phyloP scores from a whole-genome alignment of 495 filamentous ascomycete species.

The Gamarada debralockiae region DNA sequence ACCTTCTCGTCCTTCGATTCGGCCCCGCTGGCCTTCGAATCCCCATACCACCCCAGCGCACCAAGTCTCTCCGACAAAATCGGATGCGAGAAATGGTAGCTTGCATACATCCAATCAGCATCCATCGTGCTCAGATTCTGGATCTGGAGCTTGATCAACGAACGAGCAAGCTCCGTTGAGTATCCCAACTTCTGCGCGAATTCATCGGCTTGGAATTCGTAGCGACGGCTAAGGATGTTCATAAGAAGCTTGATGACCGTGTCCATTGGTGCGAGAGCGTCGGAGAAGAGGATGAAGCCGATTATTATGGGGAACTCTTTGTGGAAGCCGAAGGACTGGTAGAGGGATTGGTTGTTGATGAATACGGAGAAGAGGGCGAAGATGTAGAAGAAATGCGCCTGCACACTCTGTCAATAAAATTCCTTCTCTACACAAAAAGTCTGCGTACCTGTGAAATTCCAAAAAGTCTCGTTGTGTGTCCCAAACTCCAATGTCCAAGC shows the following conservation, averaged over 20 bases:
- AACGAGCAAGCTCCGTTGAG: slow-evolving; percentile 74
- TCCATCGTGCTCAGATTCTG: slow-evolving; percentile 99
- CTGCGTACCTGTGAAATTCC: slow-evolving; percentile 74
- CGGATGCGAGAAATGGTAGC: slow-evolving; percentile 96
- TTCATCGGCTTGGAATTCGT: slow-evolving; percentile 92
- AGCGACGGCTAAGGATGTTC: slow-evolving; percentile 90
- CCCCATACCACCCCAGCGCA: slow-evolving; percentile 78
- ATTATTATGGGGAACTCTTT: slow-evolving; percentile 87
- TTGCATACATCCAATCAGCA: slow-evolving; percentile 95
- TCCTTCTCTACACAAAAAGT: background rate
- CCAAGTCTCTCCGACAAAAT: slow-evolving; percentile 90
- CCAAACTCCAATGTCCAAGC: slow-evolving; percentile 93
- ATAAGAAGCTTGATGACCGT: slow-evolving; percentile 87
- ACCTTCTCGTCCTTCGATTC: slow-evolving; percentile 39
- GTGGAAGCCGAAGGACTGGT: slow-evolving; percentile 85
- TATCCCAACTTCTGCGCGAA: slow-evolving; percentile 87
- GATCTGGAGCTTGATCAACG: slow-evolving; percentile 94
- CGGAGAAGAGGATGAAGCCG: slow-evolving; percentile 94
- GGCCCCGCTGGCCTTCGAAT: slow-evolving; percentile 24
- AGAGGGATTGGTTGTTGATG: slow-evolving; percentile 90
- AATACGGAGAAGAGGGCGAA: slow-evolving; percentile 96
- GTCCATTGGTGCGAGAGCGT: slow-evolving; percentile 87
- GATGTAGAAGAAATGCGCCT: slow-evolving; percentile 87
- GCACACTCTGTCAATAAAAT: slow-evolving; percentile 27
- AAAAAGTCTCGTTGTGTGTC: slow-evolving; percentile 91